phyloP scores from a whole-genome alignment of 352 stramenopile species.

The Phytophthora meadii region DNA sequence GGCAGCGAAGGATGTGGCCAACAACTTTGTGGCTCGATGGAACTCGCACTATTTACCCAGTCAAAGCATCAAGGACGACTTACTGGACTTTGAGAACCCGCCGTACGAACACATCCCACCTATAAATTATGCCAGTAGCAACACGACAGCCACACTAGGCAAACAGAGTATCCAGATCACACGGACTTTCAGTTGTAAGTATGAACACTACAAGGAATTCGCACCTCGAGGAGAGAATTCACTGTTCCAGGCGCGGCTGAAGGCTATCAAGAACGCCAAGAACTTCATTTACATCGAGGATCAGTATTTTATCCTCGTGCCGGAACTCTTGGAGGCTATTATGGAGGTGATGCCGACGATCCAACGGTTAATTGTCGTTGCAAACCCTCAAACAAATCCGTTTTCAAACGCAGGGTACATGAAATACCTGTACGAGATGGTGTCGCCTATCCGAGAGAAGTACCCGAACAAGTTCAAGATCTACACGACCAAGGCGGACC shows the following conservation, averaged over 20 bases:
- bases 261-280: constrained; percentile 35
- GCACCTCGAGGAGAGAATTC: constrained; percentile 28
- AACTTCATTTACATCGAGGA: constrained; percentile 39
- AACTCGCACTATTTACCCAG: constrained; percentile 46
- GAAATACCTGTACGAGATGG: constrained; percentile 66
- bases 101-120: constrained; percentile 37
- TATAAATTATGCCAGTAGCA: constrained; percentile 43
- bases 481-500: constrained; percentile 41
- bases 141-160: constrained; percentile 32
- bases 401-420: constrained; percentile 41
- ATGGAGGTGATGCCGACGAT: constrained; percentile 55
- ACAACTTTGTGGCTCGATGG: constrained; percentile 66
- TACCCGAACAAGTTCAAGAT: constrained; percentile 41
- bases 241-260: constrained; percentile 27
- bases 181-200: constrained; percentile 33
- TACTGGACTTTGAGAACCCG: constrained; percentile 56
- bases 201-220: constrained; percentile 28
- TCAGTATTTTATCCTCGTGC: constrained; percentile 31
- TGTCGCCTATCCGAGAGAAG: constrained; percentile 48
- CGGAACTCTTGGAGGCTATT: constrained; percentile 29
- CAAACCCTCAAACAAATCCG: constrained; percentile 38
- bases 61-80: constrained; percentile 30
- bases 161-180: constrained; percentile 33
- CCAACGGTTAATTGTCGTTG: constrained; percentile 56
- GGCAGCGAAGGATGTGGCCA: constrained; percentile 55